Evolutionary conservation across 306 rosid species (phyloP).

Genomic region (Purshia tridentata): DNA sequence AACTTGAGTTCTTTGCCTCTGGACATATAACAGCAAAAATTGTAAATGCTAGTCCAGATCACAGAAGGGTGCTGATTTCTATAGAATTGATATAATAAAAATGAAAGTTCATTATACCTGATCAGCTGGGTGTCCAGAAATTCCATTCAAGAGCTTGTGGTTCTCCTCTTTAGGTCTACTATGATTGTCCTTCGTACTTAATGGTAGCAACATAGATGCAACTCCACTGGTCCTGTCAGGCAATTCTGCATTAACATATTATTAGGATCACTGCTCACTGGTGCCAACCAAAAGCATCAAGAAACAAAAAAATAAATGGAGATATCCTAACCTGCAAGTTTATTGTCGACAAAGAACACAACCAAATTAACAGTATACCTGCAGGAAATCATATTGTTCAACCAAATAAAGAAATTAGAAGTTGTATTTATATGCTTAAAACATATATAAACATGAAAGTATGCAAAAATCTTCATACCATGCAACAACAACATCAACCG

Average conservation of each 20-base stretch:
- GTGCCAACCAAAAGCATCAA: slow-evolving; percentile 7
- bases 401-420: not conserved
- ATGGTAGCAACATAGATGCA: slow-evolving; percentile 57
- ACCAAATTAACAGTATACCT: slow-evolving; percentile 99
- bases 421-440: not conserved
- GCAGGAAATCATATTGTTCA: slow-evolving; percentile 28
- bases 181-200: slow-evolving; percentile 75
- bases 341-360: slow-evolving; percentile 82
- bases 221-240: slow-evolving; percentile 75
- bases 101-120: slow-evolving; percentile 50
- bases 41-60: slow-evolving; percentile 19
- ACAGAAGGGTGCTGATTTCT: not conserved
- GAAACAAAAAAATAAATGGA: not conserved
- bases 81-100: slow-evolving; percentile 8
- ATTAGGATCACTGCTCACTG: slow-evolving; percentile 29
- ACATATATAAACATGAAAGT: not conserved
- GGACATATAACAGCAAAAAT: slow-evolving; percentile 26
- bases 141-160: slow-evolving; percentile 90
- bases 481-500: slow-evolving; percentile 96
- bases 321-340: slow-evolving; percentile 64
- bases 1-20: slow-evolving; percentile 93
- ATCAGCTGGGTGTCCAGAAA: slow-evolving; percentile 77
- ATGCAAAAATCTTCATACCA: slow-evolving; percentile 51
- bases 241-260: slow-evolving; percentile 55
- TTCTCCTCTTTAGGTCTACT: slow-evolving; percentile 78